These are phyloP conservation scores for Boletus rubropictus DNA, from an alignment of 768 basidiomycete species.

Conservation along the genomic window DNA sequence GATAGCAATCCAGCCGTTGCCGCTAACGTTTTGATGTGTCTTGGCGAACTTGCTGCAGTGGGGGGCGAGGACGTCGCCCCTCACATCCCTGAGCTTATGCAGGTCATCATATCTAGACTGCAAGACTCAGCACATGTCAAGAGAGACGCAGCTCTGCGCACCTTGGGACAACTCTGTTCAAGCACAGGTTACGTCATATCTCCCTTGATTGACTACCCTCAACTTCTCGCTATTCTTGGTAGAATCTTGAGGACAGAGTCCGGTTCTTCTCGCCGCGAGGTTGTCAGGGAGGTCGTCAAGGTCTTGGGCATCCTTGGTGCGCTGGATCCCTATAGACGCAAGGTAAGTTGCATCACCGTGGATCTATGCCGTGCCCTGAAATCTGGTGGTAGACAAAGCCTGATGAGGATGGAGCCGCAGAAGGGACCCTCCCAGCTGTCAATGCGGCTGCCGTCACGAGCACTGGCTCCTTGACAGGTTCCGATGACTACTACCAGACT, in stretches of 20 bases:
- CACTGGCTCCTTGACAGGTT: conserved; percentile 52
- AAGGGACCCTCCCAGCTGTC: conserved; percentile 54
- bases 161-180: conserved; percentile 91
- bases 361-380: conserved; percentile 2
- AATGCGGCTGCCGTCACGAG: conserved; percentile 67
- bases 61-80: conserved; percentile 87
- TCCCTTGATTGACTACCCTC: conserved; percentile 87
- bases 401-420: conserved; percentile 56
- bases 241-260: conserved; percentile 81
- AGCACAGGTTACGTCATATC: conserved; percentile 93
- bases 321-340: conserved; percentile 90
- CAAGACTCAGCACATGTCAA: conserved; percentile 87
- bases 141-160: conserved; percentile 89
- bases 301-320: conserved; percentile 96
- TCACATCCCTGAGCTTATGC: conserved; percentile 83
- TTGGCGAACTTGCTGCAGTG: conserved; percentile 89
- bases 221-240: conserved; percentile 79
- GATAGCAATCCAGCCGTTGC: conserved; percentile 85
- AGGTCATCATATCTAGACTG: conserved; percentile 80
- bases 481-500: conserved; percentile 97
- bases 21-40: conserved; percentile 87
- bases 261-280: conserved; percentile 72
- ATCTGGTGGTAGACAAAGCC: conserved; percentile 42
- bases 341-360: conserved; percentile 45
- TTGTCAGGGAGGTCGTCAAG: conserved; percentile 90